Evolutionary conservation across 305 asterid genomes (phyloP), one percentile per base, ranked within the genome.

Genomic region (Fraxinus baroniana): DNA sequence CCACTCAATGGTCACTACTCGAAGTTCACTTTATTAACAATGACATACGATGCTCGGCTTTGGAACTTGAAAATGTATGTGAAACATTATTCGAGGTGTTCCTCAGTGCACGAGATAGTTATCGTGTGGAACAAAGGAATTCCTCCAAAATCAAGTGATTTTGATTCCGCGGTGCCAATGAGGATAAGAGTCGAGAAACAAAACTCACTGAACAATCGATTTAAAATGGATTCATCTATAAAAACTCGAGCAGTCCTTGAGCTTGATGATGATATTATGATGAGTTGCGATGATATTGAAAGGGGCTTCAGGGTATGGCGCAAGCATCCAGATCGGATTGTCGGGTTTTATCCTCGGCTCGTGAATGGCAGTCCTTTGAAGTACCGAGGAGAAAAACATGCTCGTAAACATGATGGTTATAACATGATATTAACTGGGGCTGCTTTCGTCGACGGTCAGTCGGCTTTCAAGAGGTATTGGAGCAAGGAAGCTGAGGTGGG

Each of bases 181-280:
- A 87, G 98, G 91, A 90, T 96, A 79, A 72, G 99, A 75, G 88
- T 91, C 1, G 98, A 96, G 91, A 85, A 86, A 17, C 71, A 84
- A 4, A 96, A 96, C 90, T 96, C 99, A 0, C 85, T 94, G 41
- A 96, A 96, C 91, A 96, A 96, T 78, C 92, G 99, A 18, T 96
- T 96, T 87, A 91, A 83, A 64, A 55, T 83, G 17, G 99, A 94
- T 68, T 94, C 96, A 0, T 60, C 76, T 86, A 92, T 96, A 74
- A 88, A 78, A 80, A 96, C 97, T 0, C 93, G 95, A 2, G 97
- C 94, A 0, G 96, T 96, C 62, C 96, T 96, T 10, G 97, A 96
- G 90, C 97, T 96, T 5, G 99, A 96, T 18, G 99, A 96, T 2
- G 99, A 94, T 80, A 94, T 96, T 72, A 92, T 94, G 97, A 94